Conservation (phyloP, 306 rosid genomes). For the Arachis stenosperma region DNA sequence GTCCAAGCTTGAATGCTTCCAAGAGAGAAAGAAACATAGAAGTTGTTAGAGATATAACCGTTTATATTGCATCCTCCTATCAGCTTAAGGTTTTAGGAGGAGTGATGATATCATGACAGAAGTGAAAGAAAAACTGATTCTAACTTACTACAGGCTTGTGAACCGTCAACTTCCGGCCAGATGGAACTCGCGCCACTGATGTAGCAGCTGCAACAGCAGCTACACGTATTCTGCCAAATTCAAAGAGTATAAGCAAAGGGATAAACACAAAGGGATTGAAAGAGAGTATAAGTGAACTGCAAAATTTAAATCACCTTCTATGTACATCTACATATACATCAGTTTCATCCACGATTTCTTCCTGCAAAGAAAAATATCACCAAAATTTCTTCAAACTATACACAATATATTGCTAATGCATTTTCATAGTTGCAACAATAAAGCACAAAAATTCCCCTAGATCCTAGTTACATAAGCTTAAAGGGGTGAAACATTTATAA, state of each 20-base stretch:
- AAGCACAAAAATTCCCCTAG: neutral
- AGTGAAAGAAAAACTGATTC: conserved; percentile 18
- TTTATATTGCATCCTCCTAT: no score
- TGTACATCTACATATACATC: conserved; percentile 90
- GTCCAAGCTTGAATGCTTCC: neutral
- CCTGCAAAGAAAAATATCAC: conserved; percentile 56
- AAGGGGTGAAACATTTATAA: neutral
- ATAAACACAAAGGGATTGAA: conserved; percentile 1
- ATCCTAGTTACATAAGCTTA: conserved; percentile 5
- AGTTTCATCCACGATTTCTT: conserved; percentile 96
- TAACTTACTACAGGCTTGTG: conserved; percentile 56
- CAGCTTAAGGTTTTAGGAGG: no score
- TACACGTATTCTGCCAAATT: conserved; percentile 78
- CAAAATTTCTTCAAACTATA: conserved; percentile 52
- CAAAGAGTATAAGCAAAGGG: neutral
- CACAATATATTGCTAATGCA: conserved; percentile 13
- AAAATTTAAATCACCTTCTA: conserved; percentile 56
- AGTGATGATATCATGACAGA: neutral
- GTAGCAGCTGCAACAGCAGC: conserved; percentile 99
- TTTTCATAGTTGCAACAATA: conserved; percentile 12
- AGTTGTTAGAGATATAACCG: no score
- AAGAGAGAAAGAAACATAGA: neutral
- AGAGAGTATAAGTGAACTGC: conserved; percentile 21
- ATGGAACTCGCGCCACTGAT: conserved; percentile 86
- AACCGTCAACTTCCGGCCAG: conserved; percentile 60